Base-by-base conservation (phyloP, 1,139 yeast species). In the Debaryomycetaceae sp. region DNA sequence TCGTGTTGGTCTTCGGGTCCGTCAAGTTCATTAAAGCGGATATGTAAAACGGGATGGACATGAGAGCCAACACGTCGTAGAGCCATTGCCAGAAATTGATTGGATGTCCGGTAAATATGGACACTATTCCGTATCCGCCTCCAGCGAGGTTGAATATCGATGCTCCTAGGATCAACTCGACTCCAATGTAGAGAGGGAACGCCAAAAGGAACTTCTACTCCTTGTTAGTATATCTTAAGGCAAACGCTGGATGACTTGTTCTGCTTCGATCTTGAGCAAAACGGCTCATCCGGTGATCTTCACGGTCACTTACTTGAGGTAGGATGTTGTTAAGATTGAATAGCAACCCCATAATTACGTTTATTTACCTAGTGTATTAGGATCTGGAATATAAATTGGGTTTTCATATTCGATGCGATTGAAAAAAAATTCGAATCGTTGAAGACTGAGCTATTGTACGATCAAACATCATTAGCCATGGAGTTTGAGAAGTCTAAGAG, bases 51-150 rank as follows among this genome's bases (percentile, higher is more conserved):
- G 90, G 84, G 42, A 89, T 68, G 22, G 82, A 71, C 5, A 77
- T 46, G 14, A 88, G 70, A 5, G 95, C 85, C 52, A 84, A 65
- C 35, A 85, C 59, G 63, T 91, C 89, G 56, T 85, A 81, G 1
- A 86, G 53, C 96, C 97, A 87, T 60, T 93, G 97, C 72, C 86
- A 72, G 49, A 83, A 80, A 50, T 83, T 84, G 47, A 91, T 75
- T 2, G 95, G 95, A 58, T 90, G 97, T 1, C 97, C 95, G 0
- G 97, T 91, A 58, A 93, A 78, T 38, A 93, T 66, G 1, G 98
- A 90, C 34, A 91, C 70, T 37, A 91, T 72, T 27, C 98, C 99
- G 63, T 85, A 93, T 24, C 84, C 72, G 7, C 98, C 97, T 45
- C 96, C 84, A 50, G 93, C 89, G 63, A 91, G 91, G 69, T 93